Conservation (phyloP, 2,329 filamentous ascomycete species). For the Colletotrichum musae region DNA sequence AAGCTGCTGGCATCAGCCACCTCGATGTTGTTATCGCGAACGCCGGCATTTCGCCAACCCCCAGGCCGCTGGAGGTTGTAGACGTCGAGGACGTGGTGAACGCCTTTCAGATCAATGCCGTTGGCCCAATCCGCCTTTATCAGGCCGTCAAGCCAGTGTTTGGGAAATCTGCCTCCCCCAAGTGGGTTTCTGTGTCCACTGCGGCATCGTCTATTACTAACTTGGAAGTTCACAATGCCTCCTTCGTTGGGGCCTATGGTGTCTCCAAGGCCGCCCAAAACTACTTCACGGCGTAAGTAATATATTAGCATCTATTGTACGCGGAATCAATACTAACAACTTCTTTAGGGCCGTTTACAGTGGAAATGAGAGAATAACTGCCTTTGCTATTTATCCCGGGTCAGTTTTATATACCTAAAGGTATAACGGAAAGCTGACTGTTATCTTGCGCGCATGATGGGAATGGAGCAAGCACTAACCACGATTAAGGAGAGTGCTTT, state of each 20-base stretch:
- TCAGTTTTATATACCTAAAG: conserved; percentile 25
- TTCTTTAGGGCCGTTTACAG: conserved; percentile 4
- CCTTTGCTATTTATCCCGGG: conserved; percentile 44
- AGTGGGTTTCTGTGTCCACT: conserved; percentile 49
- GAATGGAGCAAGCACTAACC: conserved; percentile 51
- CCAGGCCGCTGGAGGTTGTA: background rate
- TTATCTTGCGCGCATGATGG: conserved; percentile 46
- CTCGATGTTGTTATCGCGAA: conserved; percentile 51
- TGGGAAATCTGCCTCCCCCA: conserved; percentile 48
- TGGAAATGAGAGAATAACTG: conserved; percentile 9
- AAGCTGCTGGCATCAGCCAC: conserved; percentile 46
- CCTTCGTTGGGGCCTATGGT: conserved; percentile 46
- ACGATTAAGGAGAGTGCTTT: conserved; percentile 52
- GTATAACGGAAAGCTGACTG: background rate
- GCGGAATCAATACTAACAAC: background rate
- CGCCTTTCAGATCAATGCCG: conserved; percentile 39
- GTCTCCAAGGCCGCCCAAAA: conserved; percentile 49
- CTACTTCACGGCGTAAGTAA: conserved; percentile 46
- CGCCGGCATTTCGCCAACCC: conserved; percentile 32
- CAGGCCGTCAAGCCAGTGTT: conserved; percentile 51
- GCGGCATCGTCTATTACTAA: conserved; percentile 45
- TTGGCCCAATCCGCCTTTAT: conserved; percentile 49
- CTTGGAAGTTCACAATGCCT: conserved; percentile 40
- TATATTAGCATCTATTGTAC: background rate
- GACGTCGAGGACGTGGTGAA: background rate